Evolutionary conservation across 441 rosid species (phyloP), one percentile per base, ranked within the genome.

Genomic region (Jatropha podagrica): DNA sequence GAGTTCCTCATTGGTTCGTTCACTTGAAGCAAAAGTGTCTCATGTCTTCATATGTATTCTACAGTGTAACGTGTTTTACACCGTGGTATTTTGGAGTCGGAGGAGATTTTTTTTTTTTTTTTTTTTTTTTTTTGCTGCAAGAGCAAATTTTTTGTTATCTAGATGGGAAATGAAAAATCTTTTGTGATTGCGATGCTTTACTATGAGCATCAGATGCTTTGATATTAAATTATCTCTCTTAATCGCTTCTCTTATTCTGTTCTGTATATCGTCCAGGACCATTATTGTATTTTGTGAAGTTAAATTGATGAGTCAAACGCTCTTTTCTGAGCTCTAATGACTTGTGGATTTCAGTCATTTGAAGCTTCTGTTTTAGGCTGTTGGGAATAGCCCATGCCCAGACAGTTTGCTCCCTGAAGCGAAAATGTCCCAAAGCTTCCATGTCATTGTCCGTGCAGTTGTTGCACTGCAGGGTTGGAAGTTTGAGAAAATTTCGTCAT

Each of bases 1-100:
- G 52, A 52, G 75, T 85, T 81, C 78, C 90, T 51, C 46, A 56
- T 80, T 78, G 86, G 89, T 85, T 90, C 86, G 89, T 86, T 86
- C 92, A 42, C 61, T 79, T 44, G 94, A 86, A 90, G 93, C 88
- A 13, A 86, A 62, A 88, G 75, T 58, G n/a, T 20, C 76, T 84
- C 90, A 73, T 64, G 70, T 83, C 56, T 75, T 69, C 46, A 4
- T 4, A 15, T 58, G 54, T 67, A 68, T 75, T 76, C 81, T 75
- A 83, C 78, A 68, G 79, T 81, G 77, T 72, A 14, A 63, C 11
- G 1, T 73, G 12, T 71, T 59, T 73, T 85, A 83, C 69, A 77
- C 76, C 78, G 82, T 80, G 78, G 83, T 79, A 32, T 78, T 61
- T 61, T 73, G 80, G 83, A 69, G 81, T 40, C 71, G 1, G 18